Conservation (phyloP, 306 rosid species). For the Fagus crenata region DNA sequence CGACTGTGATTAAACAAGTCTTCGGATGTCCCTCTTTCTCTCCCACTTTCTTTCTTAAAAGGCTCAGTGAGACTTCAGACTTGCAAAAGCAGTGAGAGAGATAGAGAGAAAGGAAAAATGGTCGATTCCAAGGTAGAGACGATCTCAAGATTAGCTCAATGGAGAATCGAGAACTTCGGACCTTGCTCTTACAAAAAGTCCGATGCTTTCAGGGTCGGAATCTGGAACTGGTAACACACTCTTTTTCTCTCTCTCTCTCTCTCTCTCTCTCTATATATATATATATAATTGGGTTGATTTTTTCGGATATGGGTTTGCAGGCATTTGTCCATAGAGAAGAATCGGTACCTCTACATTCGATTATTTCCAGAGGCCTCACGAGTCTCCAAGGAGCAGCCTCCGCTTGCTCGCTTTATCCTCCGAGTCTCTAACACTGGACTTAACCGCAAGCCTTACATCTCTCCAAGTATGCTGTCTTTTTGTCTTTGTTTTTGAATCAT, state of each 20-base stretch:
- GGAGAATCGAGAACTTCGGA: slow-evolving; percentile 81
- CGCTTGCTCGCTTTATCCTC: slow-evolving; percentile 69
- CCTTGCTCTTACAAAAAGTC: slow-evolving; percentile 66
- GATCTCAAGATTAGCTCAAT: slow-evolving; percentile 71
- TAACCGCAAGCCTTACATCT: slow-evolving; percentile 53
- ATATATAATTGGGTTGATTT: background rate
- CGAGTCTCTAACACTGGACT: slow-evolving; percentile 58
- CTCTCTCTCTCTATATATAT: background rate
- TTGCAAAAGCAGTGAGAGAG: background rate
- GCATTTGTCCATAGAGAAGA: slow-evolving; percentile 69
- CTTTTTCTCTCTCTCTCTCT: background rate
- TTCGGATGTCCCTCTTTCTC: background rate
- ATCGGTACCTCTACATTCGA: slow-evolving; percentile 59
- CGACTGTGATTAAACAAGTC: no score
- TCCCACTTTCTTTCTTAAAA: background rate
- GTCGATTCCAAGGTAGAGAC: slow-evolving; percentile 68
- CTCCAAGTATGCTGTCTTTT: slow-evolving; percentile 51
- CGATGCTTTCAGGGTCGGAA: slow-evolving; percentile 78
- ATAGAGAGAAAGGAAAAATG: slow-evolving; percentile 30
- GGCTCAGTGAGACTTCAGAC: background rate
- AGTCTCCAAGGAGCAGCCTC: slow-evolving; percentile 70
- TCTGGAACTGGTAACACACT: slow-evolving; percentile 72
- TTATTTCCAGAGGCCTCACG: slow-evolving; percentile 78
- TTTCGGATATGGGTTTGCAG: slow-evolving; percentile 33
- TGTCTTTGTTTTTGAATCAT: no score